phyloP scores from a whole-genome alignment of 108 stramenopile genomes.

The Pelagomonas calceolata region DNA sequence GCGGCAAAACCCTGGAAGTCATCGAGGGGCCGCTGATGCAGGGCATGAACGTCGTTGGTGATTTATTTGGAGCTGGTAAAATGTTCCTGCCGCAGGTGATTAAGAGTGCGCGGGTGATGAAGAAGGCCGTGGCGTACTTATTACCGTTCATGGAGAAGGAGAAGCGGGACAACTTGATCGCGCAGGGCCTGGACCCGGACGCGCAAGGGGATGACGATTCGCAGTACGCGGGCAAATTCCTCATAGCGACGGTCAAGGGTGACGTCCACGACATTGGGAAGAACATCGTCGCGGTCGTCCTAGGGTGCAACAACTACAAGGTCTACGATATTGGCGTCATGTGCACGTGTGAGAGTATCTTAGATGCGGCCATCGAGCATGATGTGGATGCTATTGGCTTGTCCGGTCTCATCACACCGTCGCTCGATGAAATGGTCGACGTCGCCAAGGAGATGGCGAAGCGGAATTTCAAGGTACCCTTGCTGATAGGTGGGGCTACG shows the following conservation, averaged over 20 bases:
- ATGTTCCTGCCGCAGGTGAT: conserved; percentile 99
- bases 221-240: conserved; percentile 80
- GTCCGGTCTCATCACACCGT: conserved; percentile 97
- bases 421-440: conserved; percentile 98
- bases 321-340: conserved; percentile 99
- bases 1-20: conserved; percentile 73
- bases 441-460: conserved; percentile 96
- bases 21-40: conserved; percentile 99
- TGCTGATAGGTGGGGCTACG: conserved; percentile 97
- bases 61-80: conserved; percentile 97
- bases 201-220: conserved; percentile 72
- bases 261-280: conserved; percentile 99
- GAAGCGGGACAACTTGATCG: conserved; percentile 73
- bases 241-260: conserved; percentile 99
- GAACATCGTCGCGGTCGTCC: conserved; percentile 97
- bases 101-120: conserved; percentile 99
- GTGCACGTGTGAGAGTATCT: conserved; percentile 85
- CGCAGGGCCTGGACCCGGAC: conserved; percentile 69
- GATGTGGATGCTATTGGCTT: conserved; percentile 93
- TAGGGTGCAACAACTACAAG: conserved; percentile 99
- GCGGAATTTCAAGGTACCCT: conserved; percentile 80
- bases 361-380: conserved; percentile 83
- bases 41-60: conserved; percentile 98
- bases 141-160: conserved; percentile 99
- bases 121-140: conserved; percentile 97